Percentiles rank a stretch among this genome's conserved stretches.
phyloP scores from a whole-genome alignment of 345 rosid species.

The Aquilaria malaccensis region DNA sequence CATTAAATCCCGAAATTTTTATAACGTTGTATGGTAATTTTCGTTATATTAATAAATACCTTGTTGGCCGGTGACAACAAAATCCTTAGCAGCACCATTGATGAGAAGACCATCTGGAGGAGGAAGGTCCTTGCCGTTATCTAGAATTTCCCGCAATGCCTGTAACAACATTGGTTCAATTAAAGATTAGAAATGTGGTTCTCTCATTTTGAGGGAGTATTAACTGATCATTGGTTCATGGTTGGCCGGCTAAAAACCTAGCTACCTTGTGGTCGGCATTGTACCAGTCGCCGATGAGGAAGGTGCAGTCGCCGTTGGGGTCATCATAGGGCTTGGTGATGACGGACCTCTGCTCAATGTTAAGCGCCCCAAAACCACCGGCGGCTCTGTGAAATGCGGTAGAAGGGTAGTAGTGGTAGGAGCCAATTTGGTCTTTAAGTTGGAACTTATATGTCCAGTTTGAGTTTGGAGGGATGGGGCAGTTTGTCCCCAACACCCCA shows the following conservation, averaged over 20 bases:
- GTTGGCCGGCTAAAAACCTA: too few species aligned
- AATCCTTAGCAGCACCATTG: slow-evolving; percentile 45
- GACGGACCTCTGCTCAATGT: slow-evolving; percentile 39
- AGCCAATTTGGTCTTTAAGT: slow-evolving; percentile 75
- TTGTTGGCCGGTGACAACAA: slow-evolving; percentile 40
- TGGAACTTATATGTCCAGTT: slow-evolving; percentile 88
- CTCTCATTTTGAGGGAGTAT: too few species aligned
- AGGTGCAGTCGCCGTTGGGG: slow-evolving; percentile 56
- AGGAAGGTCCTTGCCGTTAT: slow-evolving; percentile 43
- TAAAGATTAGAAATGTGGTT: neutral
- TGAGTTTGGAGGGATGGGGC: slow-evolving; percentile 63
- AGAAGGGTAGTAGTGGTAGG: slow-evolving; percentile 64
- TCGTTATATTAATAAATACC: slow-evolving; percentile 24
- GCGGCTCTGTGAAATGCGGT: slow-evolving; percentile 54
- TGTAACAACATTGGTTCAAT: slow-evolving; percentile 17
- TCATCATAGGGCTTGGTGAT: slow-evolving; percentile 50
- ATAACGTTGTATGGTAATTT: neutral
- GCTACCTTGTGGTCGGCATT: slow-evolving; percentile 47
- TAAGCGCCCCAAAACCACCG: slow-evolving; percentile 67
- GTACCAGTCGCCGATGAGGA: slow-evolving; percentile 67
- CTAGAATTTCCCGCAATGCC: slow-evolving; percentile 40
- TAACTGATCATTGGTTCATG: too few species aligned
- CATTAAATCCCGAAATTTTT: neutral
- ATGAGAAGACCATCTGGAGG: slow-evolving; percentile 61
- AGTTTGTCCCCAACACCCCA: slow-evolving; percentile 86